Conservation (phyloP, 768 basidiomycete genomes). For the Hydnum rufescens region DNA sequence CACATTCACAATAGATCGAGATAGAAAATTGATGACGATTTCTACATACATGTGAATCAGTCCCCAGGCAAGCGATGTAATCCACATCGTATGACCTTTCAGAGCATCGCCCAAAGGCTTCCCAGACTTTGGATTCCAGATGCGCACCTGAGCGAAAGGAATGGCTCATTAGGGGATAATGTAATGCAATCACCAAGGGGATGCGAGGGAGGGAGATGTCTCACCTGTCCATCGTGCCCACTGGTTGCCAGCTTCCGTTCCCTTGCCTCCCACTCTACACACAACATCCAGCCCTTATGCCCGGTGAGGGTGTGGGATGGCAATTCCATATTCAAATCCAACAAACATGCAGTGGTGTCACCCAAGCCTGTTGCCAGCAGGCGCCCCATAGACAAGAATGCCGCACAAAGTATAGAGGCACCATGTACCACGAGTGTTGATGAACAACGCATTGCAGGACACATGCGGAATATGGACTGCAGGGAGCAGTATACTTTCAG, state of each 20-base stretch:
- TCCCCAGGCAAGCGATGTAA: conserved; percentile 89
- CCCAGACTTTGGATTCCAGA: conserved; percentile 91
- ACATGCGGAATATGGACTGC: conserved; percentile 85
- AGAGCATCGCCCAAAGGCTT: conserved; percentile 75
- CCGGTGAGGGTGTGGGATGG: conserved; percentile 75
- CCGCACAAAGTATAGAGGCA: conserved; percentile 83
- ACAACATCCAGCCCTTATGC: conserved; percentile 91
- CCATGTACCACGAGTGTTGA: conserved; percentile 85
- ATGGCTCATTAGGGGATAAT: conserved; percentile 1
- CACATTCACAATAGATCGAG: no score
- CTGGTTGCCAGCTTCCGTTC: conserved; percentile 84
- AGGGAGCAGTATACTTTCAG: conserved; percentile 81
- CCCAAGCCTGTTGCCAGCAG: conserved; percentile 89
- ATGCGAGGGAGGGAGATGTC: no score
- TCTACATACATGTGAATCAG: conserved; percentile 83
- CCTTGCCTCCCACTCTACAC: conserved; percentile 91
- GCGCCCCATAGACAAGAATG: conserved; percentile 85
- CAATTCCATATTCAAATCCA: conserved; percentile 86
- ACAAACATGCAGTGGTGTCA: conserved; percentile 78
- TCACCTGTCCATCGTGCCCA: conserved; percentile 80
- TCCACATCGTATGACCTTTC: conserved; percentile 91
- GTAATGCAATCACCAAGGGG: no score
- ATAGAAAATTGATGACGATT: no score
- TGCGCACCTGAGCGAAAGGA: conserved; percentile 31
- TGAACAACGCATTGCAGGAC: conserved; percentile 86